Evolutionary conservation across 108 stramenopile genomes (phyloP).

Genomic region (Bacterosira constricta): DNA sequence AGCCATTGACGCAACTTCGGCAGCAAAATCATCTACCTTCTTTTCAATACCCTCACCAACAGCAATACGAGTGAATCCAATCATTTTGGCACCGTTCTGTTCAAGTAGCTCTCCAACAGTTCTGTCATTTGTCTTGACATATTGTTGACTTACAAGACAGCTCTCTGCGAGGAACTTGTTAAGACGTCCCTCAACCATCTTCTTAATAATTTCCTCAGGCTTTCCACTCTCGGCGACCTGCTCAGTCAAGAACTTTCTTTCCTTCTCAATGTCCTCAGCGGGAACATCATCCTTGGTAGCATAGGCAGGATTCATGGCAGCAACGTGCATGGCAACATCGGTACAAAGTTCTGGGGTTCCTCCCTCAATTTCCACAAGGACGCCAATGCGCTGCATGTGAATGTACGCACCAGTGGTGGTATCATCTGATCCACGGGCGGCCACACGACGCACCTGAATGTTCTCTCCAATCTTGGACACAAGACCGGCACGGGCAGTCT

Average conservation of each 20-base stretch:
- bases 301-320: conserved; percentile 80
- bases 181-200: conserved; percentile 88
- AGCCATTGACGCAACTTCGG: conserved; percentile 82
- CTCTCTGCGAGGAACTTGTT: conserved; percentile 79
- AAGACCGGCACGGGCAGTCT: conserved; percentile 61
- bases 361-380: conserved; percentile 66
- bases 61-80: conserved; percentile 69
- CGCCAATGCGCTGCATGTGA: conserved; percentile 71
- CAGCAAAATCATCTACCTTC: conserved; percentile 74
- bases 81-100: conserved; percentile 74
- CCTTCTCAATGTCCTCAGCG: conserved; percentile 75
- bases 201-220: conserved; percentile 77
- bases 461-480: conserved; percentile 86
- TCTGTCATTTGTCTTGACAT: conserved; percentile 73
- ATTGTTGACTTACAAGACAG: conserved; percentile 76
- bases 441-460: conserved; percentile 74
- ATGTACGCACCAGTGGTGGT: conserved; percentile 71
- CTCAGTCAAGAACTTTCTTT: conserved; percentile 60
- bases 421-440: conserved; percentile 36
- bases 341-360: conserved; percentile 58
- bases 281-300: conserved; percentile 78
- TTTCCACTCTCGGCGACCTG: conserved; percentile 78
- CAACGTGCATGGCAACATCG: conserved; percentile 83
- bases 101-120: conserved; percentile 78
- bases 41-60: conserved; percentile 90